Conservation (phyloP, 2,329 filamentous ascomycete genomes). For the Hypoxylon sp. region DNA sequence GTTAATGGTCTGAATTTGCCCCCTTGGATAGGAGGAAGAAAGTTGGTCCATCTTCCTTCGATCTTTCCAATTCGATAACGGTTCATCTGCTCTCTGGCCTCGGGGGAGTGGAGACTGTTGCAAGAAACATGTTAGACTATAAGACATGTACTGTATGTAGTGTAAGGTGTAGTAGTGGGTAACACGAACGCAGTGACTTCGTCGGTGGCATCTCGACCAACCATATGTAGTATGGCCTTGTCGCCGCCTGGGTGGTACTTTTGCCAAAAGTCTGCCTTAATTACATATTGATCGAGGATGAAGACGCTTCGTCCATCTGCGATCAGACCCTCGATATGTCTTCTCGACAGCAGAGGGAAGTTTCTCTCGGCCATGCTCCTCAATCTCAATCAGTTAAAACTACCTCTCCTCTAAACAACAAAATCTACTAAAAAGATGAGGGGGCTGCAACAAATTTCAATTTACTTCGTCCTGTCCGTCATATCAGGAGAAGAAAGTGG, state of each 20-base stretch:
- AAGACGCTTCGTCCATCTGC: slow-evolving; percentile 81
- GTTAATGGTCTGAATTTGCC: slow-evolving; percentile 71
- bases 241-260: slow-evolving; percentile 91
- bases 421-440: no score
- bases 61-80: slow-evolving; percentile 85
- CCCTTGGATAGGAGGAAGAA: slow-evolving; percentile 89
- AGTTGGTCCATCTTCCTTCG: slow-evolving; percentile 85
- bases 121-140: slow-evolving; percentile 25
- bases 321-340: slow-evolving; percentile 82
- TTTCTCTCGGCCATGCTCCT: slow-evolving; percentile 48
- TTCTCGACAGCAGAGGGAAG: slow-evolving; percentile 61
- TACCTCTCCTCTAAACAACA: no score
- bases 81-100: slow-evolving; percentile 79
- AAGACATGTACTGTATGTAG: slow-evolving; percentile 8
- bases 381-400: neutral
- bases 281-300: slow-evolving; percentile 80
- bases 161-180: slow-evolving; percentile 27
- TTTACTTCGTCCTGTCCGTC: no score
- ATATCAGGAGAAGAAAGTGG: no score
- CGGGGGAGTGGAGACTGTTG: slow-evolving; percentile 79
- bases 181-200: slow-evolving; percentile 84
- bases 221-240: slow-evolving; percentile 91
- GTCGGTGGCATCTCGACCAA: slow-evolving; percentile 92
- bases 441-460: no score
- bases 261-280: slow-evolving; percentile 90